Evolutionary conservation across 164 flowering plant genomes (phyloP).

Genomic region (Magnolia changhungtana): DNA sequence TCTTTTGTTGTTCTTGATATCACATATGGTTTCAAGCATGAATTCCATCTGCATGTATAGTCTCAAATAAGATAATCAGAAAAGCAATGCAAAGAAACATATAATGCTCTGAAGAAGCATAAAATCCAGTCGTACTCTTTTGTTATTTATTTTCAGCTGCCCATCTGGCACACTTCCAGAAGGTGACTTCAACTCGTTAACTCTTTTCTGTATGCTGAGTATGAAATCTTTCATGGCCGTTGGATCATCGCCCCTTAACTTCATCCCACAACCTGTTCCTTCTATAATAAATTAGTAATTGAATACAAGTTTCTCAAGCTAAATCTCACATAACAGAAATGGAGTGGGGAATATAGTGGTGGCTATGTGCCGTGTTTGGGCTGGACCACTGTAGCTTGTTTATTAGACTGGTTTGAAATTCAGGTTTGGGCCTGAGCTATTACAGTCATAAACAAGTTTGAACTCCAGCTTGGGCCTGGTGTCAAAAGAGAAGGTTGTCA

Average conservation of each 20-base stretch:
- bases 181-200: constrained; percentile 58
- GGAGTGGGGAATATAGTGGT: background rate
- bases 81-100: background rate
- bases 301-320: background rate
- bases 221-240: constrained; percentile 83
- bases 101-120: background rate
- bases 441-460: too few species aligned
- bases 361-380: too few species aligned
- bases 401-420: too few species aligned
- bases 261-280: constrained; percentile 89
- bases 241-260: constrained; percentile 88
- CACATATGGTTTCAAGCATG: constrained; percentile 93
- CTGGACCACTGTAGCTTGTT: too few species aligned
- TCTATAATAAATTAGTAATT: background rate
- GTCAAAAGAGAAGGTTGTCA: background rate
- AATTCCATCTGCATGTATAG: constrained; percentile 74
- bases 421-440: background rate
- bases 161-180: constrained; percentile 35
- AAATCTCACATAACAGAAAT: background rate
- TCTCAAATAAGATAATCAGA: constrained; percentile 9
- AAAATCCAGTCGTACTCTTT: constrained; percentile 50
- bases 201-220: constrained; percentile 63
- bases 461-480: background rate
- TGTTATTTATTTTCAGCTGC: constrained; percentile 35
- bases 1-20: constrained; percentile 91